These are phyloP conservation scores for Sclerotiophoma versabilis DNA, from an alignment of 2,329 filamentous ascomycete species.

Conservation along the genomic window DNA sequence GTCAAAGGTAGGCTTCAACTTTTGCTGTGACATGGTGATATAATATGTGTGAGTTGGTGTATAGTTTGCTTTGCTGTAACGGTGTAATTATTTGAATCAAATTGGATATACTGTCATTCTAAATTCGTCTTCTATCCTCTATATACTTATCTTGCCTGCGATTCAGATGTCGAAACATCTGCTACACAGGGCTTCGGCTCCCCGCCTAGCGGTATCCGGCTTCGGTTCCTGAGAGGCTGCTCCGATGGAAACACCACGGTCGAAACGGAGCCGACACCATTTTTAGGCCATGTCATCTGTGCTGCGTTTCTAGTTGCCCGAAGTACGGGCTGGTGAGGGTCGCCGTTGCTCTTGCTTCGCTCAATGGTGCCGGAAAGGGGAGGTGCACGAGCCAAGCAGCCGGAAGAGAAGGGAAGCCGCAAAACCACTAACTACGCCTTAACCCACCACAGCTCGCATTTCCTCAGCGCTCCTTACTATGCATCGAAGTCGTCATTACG, in stretches of 20 bases:
- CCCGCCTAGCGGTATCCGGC: slow-evolving; percentile 38
- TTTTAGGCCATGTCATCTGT: slow-evolving; percentile 25
- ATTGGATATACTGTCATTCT: not conserved
- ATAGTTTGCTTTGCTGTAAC: not conserved
- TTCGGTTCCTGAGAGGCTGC: slow-evolving; percentile 24
- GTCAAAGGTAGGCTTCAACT: slow-evolving; percentile 46
- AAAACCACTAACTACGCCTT: slow-evolving; percentile 1
- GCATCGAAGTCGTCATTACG: slow-evolving; percentile 1
- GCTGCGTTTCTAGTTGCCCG: slow-evolving; percentile 25
- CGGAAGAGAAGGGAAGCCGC: not conserved
- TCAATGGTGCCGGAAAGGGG: slow-evolving; percentile 19
- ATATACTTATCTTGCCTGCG: slow-evolving; percentile 29
- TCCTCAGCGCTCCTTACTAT: not conserved
- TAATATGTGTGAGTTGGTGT: not conserved
- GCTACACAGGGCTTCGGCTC: slow-evolving; percentile 40
- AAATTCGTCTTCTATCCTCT: slow-evolving; percentile 15
- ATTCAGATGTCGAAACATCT: slow-evolving; percentile 22
- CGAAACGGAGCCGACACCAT: slow-evolving; percentile 36
- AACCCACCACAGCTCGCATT: not conserved
- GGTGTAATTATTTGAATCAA: not conserved
- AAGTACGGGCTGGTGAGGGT: slow-evolving; percentile 11
- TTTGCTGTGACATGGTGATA: slow-evolving; percentile 39
- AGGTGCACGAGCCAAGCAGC: slow-evolving; percentile 12
- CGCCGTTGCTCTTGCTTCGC: slow-evolving; percentile 1
- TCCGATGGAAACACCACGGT: slow-evolving; percentile 28